Conservation (phyloP, 2,329 filamentous ascomycete genomes). For the Didymella keratinophila region DNA sequence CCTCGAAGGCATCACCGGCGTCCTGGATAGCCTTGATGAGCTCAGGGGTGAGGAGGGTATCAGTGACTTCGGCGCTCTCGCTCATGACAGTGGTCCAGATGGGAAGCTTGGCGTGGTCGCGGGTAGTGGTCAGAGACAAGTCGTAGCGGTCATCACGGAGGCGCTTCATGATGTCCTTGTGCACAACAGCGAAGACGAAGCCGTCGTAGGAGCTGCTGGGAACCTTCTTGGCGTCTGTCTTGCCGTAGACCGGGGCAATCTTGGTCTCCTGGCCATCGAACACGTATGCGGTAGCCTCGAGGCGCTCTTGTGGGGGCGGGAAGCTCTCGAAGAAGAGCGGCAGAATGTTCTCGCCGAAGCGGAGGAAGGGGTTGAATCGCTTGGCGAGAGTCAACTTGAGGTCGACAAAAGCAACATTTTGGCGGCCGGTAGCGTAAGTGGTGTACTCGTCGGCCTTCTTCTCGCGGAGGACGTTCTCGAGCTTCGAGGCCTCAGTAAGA, state of each 20-base stretch:
- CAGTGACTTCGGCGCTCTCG: constrained; percentile 94
- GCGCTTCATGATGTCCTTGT: constrained; percentile 92
- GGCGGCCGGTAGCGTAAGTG: constrained; percentile 87
- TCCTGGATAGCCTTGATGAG: constrained; percentile 79
- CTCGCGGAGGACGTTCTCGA: constrained; percentile 76
- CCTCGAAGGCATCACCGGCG: constrained; percentile 79
- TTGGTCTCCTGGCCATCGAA: constrained; percentile 92
- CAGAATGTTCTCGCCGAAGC: constrained; percentile 71
- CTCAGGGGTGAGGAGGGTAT: constrained; percentile 85
- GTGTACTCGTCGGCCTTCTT: constrained; percentile 86
- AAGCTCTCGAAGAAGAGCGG: constrained; percentile 84
- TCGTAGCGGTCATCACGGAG: constrained; percentile 94
- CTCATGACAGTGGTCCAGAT: constrained; percentile 93
- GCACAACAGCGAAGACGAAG: constrained; percentile 94
- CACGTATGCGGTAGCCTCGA: constrained; percentile 81
- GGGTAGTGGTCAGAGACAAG: constrained; percentile 88
- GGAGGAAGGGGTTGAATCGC: constrained; percentile 80
- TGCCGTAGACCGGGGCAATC: constrained; percentile 71
- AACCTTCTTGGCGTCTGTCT: constrained; percentile 68
- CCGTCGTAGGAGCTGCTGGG: constrained; percentile 76
- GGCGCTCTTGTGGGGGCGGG: constrained; percentile 70
- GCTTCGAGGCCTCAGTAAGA: constrained; percentile 55
- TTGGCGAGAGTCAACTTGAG: constrained; percentile 82
- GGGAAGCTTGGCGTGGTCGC: constrained; percentile 90
- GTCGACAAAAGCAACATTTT: constrained; percentile 92